Evolutionary conservation across 768 basidiomycete genomes (phyloP), one percentile per base, ranked within the genome.

Genomic region (Suillus luteus): DNA sequence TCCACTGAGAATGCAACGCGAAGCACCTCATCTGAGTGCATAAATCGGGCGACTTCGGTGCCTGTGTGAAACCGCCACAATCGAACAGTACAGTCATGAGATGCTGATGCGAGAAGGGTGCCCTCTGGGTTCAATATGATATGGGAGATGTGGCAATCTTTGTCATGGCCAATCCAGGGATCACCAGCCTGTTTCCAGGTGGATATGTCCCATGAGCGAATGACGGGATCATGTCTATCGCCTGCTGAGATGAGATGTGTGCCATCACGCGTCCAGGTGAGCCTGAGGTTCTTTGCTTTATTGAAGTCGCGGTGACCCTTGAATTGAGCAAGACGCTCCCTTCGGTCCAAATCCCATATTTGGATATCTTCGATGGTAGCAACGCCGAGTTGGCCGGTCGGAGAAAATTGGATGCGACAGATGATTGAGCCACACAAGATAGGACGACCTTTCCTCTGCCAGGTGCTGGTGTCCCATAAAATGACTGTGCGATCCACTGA

Each of bases 401-500:
- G 11, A n/a, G 33, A 54, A 54, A 54, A 54, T n/a, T 11, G 33
- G 19, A 19, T 15, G 19, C 33, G 6, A 8, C 0, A 7, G 33
- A 35, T 35, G 8, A 1, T 0, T 35, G 52, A 33, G 2, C 33
- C 19, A 46, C 63, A 31, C 31, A 2, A 14, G 2, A 64, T 15
- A 19, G 59, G 59, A 31, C 59, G 2, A 35, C 24, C n/a, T 9
- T 52, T n/a, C 58, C 24, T 48, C 33, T 49, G 48, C 40, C 57
- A 44, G 35, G 63, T 60, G 22, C 5, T n/a, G 4, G 40, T 40
- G 31, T 64, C 63, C 63, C 63, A 64, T 19, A 49, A 11, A 6
- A 19, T 37, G 1, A 63, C 64, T 1, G 51, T 57, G 24, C n/a
- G 1, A 19, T 61, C 62, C 11, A 17, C 33, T 14, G 65, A 66